A percentile compares a stretch with the other conserved stretches of the same genome.
These are phyloP conservation scores for Pyrenophora tritici-repentis DNA, from an alignment of 2,329 filamentous ascomycete species.

Conservation along the genomic window DNA sequence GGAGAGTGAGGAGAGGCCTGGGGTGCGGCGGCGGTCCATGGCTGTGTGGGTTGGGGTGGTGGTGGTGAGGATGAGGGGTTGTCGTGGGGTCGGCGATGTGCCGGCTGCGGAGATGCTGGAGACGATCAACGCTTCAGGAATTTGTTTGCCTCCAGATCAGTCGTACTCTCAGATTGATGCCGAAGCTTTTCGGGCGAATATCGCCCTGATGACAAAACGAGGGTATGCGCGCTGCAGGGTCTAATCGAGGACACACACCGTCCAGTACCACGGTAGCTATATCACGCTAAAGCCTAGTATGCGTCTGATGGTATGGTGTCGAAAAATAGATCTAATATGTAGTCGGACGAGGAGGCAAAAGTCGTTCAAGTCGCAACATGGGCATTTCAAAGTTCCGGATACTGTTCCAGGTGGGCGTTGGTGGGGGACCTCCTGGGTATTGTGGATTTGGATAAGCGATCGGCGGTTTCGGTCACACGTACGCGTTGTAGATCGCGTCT, in stretches of 20 bases:
- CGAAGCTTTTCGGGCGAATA: neutral
- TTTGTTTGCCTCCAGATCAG: neutral
- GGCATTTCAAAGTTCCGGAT: no score
- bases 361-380: no score
- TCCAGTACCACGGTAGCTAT: neutral
- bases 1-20: conserved; percentile 79
- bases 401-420: no score
- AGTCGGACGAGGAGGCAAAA: no score
- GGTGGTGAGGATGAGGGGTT: no score
- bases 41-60: conserved; percentile 1
- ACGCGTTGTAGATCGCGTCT: no score
- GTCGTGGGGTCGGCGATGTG: no score
- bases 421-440: neutral
- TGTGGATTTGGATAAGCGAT: no score
- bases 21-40: conserved; percentile 70
- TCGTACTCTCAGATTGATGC: no score
- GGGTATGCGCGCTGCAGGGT: neutral
- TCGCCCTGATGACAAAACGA: neutral
- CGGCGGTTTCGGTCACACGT: neutral
- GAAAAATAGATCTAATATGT: no score
- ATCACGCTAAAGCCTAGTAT: neutral
- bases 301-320: neutral
- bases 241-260: neutral
- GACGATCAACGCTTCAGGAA: no score
- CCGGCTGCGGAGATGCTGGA: no score